Percentiles rank a stretch among this genome's conserved stretches.
phyloP scores from a whole-genome alignment of 495 filamentous ascomycete species.

The Lichenothelia convexa region DNA sequence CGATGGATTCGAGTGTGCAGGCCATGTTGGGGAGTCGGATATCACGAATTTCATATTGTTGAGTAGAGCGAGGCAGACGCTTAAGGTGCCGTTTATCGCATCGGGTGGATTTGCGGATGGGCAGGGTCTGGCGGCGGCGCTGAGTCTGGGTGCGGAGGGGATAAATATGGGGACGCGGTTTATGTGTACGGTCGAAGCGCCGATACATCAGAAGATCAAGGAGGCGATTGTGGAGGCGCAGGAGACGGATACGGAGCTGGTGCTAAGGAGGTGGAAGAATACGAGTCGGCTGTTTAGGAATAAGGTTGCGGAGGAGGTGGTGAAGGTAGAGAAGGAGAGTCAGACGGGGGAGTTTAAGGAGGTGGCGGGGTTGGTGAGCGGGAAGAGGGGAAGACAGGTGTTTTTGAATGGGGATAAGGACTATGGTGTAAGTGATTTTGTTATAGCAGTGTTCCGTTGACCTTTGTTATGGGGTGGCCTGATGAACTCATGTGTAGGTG shows the following conservation, averaged over 20 bases:
- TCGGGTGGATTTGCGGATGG: slow-evolving; percentile 93
- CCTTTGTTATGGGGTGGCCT: not conserved
- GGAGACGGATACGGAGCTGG: slow-evolving; percentile 79
- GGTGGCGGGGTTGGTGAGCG: slow-evolving; percentile 76
- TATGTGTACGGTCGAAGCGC: slow-evolving; percentile 82
- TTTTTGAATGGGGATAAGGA: slow-evolving; percentile 86
- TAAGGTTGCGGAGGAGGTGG: slow-evolving; percentile 62
- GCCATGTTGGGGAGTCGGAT: slow-evolving; percentile 87
- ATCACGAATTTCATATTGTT: slow-evolving; percentile 97
- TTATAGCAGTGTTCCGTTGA: not conserved
- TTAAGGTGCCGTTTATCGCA: slow-evolving; percentile 83
- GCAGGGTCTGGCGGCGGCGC: slow-evolving; percentile 80
- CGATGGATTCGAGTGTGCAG: slow-evolving; percentile 94
- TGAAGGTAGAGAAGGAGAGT: slow-evolving; percentile 72
- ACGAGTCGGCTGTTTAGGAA: slow-evolving; percentile 78
- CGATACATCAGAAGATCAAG: slow-evolving; percentile 88
- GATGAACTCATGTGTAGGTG: slow-evolving; percentile 26
- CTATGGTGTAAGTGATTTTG: slow-evolving; percentile 49
- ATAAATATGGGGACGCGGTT: slow-evolving; percentile 95
- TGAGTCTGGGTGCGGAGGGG: slow-evolving; percentile 78
- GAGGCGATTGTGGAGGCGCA: slow-evolving; percentile 71
- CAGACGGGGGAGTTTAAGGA: slow-evolving; percentile 78
- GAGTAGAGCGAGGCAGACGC: slow-evolving; percentile 63
- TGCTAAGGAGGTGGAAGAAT: slow-evolving; percentile 85
- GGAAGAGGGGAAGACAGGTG: slow-evolving; percentile 77